phyloP scores from a whole-genome alignment of 2,329 filamentous ascomycete species.

The Plectosphaerella sp. region DNA sequence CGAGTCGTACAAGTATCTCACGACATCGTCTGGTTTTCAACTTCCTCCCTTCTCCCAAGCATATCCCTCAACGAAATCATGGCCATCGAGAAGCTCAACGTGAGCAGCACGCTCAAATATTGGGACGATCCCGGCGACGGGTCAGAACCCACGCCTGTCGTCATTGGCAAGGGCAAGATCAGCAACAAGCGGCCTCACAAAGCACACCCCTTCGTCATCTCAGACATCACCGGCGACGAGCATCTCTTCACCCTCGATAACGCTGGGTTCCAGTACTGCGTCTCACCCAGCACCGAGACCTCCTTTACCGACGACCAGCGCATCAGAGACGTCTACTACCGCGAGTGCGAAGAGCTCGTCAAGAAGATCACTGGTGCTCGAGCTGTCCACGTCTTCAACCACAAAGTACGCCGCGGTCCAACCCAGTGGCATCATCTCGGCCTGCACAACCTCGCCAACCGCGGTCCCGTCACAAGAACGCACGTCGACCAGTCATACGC shows the following conservation, averaged over 20 bases:
- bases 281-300: conserved; percentile 22
- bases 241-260: conserved; percentile 32
- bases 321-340: conserved; percentile 64
- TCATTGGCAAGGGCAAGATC: conserved; percentile 13
- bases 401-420: conserved; percentile 58
- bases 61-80: background rate
- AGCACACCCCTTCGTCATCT: conserved; percentile 38
- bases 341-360: conserved; percentile 63
- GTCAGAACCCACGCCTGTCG: conserved; percentile 1
- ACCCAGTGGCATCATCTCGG: conserved; percentile 62
- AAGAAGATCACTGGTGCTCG: conserved; percentile 58
- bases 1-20: background rate
- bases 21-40: no score
- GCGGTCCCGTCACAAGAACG: conserved; percentile 27
- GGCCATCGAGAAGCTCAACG: conserved; percentile 18
- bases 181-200: conserved; percentile 24
- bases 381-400: conserved; percentile 66
- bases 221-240: conserved; percentile 35
- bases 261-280: conserved; percentile 35
- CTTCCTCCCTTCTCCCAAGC: background rate
- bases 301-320: conserved; percentile 47
- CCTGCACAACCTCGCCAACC: conserved; percentile 55
- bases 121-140: conserved; percentile 6
- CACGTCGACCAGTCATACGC: conserved; percentile 53
- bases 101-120: conserved; percentile 24